phyloP scores from a whole-genome alignment of 2,329 filamentous ascomycete genomes.

The Microdochium bolleyi region DNA sequence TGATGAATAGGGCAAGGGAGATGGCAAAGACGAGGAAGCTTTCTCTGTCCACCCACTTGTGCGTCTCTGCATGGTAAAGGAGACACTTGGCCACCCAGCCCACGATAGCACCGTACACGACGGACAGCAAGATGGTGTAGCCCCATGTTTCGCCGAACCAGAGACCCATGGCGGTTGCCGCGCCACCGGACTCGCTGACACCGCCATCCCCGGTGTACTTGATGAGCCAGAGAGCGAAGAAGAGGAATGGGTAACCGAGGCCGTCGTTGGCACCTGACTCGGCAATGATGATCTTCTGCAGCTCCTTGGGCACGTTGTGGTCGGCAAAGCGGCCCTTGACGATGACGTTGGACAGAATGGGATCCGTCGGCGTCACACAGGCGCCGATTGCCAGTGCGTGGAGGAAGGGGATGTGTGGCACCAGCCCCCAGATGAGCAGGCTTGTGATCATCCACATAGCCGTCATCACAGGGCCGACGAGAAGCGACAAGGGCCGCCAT shows the following conservation, averaged over 20 bases:
- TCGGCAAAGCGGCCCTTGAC: constrained; percentile 93
- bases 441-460: constrained; percentile 83
- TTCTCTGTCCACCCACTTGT: constrained; percentile 75
- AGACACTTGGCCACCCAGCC: constrained; percentile 78
- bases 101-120: constrained; percentile 67
- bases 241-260: constrained; percentile 81
- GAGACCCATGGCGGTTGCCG: constrained; percentile 58
- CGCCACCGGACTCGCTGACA: constrained; percentile 46
- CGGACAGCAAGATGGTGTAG: constrained; percentile 73
- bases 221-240: constrained; percentile 75
- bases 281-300: constrained; percentile 74
- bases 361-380: constrained; percentile 89
- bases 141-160: constrained; percentile 86
- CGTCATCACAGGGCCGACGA: constrained; percentile 79
- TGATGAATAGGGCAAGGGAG: constrained; percentile 76
- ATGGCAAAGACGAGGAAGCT: constrained; percentile 85
- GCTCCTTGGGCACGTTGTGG: constrained; percentile 72
- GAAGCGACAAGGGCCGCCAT: constrained; percentile 66
- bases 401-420: constrained; percentile 64
- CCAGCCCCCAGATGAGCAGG: constrained; percentile 67
- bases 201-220: constrained; percentile 61
- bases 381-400: constrained; percentile 75
- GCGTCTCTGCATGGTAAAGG: constrained; percentile 76
- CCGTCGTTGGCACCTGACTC: constrained; percentile 90
- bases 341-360: constrained; percentile 79